Base-by-base conservation (phyloP, 495 filamentous ascomycete genomes). In the Neohortaea acidophila region DNA sequence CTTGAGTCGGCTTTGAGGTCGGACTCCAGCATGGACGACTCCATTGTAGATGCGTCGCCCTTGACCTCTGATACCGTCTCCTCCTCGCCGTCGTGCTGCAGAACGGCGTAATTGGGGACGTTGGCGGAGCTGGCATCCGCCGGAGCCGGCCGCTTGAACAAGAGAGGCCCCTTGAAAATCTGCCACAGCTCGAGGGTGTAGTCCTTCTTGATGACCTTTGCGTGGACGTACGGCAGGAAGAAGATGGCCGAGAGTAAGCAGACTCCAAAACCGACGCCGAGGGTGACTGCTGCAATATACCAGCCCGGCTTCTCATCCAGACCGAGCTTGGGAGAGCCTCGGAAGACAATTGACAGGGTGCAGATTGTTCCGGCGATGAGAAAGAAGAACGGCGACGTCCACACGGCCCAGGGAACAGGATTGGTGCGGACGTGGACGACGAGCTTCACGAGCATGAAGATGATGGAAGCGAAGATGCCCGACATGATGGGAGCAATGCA, bases 361-460 rank as follows among this genome's bases (percentile, higher is more conserved):
- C n/a, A n/a, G n/a, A n/a, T n/a, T n/a, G n/a, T n/a, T n/a, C n/a
- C 37, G 24, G 37, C 37, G 26, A 75, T 42, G 27, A 62, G 68
- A 23, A 80, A 70, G 56, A 75, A 82, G 43, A 75, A 38, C 13
- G 77, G 73, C 21, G 77, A 65, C 39, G 66, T 52, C 10, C 64
- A 47, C 51, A 82, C 64, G 7, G 67, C 75, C 57, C 53, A 44
- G 5, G 40, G 21, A 36, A 52, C 41, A 1, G 41, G 28, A 18
- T 74, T 66, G 7, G 54, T 52, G 32, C 77, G 70, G 38, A 66
- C 55, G 26, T 77, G 64, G 11, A 81, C 74, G 23, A 60, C 55
- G 51, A 72, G 74, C 58, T 82, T 82, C 43, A 76, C 66, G 38
- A 67, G 59, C 0, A 60, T 56, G 53, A 82, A 79, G 55, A 81